Conservation (phyloP, 2,329 filamentous ascomycete species). For the Cercospora zeina region DNA sequence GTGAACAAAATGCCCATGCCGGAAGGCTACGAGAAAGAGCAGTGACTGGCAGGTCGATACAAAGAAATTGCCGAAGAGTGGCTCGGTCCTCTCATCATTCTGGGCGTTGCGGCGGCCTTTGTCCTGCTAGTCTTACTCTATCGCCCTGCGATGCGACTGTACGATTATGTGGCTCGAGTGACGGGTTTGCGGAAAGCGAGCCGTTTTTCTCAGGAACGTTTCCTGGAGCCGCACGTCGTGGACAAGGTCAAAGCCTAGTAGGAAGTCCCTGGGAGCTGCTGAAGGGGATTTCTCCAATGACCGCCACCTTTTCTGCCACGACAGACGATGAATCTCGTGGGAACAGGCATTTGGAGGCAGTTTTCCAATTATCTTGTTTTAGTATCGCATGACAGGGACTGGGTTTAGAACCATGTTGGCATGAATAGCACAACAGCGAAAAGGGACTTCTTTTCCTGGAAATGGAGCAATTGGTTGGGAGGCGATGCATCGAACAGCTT, state of each 20-base stretch:
- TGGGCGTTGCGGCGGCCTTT: conserved; percentile 18
- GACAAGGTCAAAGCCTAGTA: conserved; percentile 11
- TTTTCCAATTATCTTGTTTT: neutral
- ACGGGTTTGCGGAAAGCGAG: conserved; percentile 4
- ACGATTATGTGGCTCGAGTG: conserved; percentile 1
- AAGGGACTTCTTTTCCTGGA: neutral
- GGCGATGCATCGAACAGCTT: neutral
- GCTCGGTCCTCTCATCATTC: conserved; percentile 25
- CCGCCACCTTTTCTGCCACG: neutral
- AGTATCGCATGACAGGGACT: neutral
- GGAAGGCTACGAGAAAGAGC: conserved; percentile 69
- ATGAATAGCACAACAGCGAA: conserved; percentile 12
- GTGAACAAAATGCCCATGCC: conserved; percentile 79
- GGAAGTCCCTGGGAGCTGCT: neutral
- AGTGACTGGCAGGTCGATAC: conserved; percentile 37
- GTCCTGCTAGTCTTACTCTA: conserved; percentile 22
- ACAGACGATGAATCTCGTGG: neutral
- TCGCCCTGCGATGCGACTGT: conserved; percentile 15
- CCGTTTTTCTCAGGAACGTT: conserved; percentile 16
- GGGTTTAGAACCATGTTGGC: neutral
- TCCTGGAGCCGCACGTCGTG: neutral
- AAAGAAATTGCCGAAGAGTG: conserved; percentile 27
- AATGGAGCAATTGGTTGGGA: neutral
- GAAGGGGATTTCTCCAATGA: neutral
- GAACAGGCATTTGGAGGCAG: neutral